These are phyloP conservation scores for Epichloe uncinata DNA, from an alignment of 2,329 filamentous ascomycete genomes.

Conservation along the genomic window DNA sequence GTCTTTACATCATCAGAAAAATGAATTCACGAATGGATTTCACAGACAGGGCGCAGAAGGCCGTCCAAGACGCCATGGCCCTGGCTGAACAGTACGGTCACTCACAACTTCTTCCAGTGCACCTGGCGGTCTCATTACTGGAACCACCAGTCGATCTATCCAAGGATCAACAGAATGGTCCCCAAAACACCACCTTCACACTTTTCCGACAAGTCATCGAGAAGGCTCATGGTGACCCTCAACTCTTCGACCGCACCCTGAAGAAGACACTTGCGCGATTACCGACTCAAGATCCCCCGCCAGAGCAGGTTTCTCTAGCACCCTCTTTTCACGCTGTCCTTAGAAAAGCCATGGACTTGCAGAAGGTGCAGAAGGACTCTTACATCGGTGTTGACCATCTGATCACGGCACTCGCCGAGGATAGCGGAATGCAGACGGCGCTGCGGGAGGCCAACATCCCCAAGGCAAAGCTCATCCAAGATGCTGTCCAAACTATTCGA, in stretches of 20 bases:
- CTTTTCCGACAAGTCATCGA: constrained; percentile 93
- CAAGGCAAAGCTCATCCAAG: constrained; percentile 79
- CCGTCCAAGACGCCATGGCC: constrained; percentile 75
- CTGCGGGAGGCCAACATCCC: constrained; percentile 83
- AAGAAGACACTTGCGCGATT: constrained; percentile 87
- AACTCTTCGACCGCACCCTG: constrained; percentile 73
- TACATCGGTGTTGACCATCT: constrained; percentile 93
- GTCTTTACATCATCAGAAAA: constrained; percentile 14
- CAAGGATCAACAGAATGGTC: constrained; percentile 70
- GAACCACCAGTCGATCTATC: constrained; percentile 63
- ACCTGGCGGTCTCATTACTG: constrained; percentile 73
- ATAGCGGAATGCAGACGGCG: constrained; percentile 56
- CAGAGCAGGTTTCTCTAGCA: constrained; percentile 73
- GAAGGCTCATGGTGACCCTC: constrained; percentile 81
- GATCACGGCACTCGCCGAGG: constrained; percentile 73
- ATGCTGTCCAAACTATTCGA: constrained; percentile 81
- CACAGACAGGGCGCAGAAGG: constrained; percentile 83
- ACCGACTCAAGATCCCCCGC: constrained; percentile 93
- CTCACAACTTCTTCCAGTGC: constrained; percentile 78
- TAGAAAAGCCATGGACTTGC: constrained; percentile 72
- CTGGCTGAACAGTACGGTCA: constrained; percentile 85
- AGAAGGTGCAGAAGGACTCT: constrained; percentile 94
- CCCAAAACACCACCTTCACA: constrained; percentile 50
- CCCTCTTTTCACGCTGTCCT: constrained; percentile 73
- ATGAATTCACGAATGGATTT: constrained; percentile 80